Evolutionary conservation across 495 filamentous ascomycete species (phyloP).

Genomic region (Rostrohypoxylon terebratum): DNA sequence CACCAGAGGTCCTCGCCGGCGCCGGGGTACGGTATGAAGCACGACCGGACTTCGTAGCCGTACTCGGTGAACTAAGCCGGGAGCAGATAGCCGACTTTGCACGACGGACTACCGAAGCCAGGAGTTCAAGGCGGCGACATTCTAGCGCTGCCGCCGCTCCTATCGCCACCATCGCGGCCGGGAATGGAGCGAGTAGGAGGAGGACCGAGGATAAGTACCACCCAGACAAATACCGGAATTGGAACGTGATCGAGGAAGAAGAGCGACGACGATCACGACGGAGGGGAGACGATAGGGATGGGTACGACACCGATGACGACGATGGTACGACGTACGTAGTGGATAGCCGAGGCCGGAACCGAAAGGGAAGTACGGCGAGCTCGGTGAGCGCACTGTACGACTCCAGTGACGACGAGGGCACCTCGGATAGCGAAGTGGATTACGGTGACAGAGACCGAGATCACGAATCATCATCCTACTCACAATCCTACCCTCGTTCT

Average conservation of each 20-base stretch:
- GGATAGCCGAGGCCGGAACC: slow-evolving; percentile 24
- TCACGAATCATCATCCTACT: slow-evolving; percentile 30
- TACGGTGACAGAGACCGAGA: slow-evolving; percentile 21
- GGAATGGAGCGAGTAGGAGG: slow-evolving; percentile 24
- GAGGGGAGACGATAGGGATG: slow-evolving; percentile 36
- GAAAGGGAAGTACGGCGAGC: slow-evolving; percentile 39
- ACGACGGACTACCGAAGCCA: slow-evolving; percentile 65
- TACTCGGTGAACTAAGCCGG: slow-evolving; percentile 70
- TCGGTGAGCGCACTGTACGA: slow-evolving; percentile 46
- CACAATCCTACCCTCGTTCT: slow-evolving; percentile 39
- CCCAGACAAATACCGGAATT: slow-evolving; percentile 47
- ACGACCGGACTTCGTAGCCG: slow-evolving; percentile 72
- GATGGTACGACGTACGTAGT: slow-evolving; percentile 41
- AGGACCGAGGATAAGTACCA: slow-evolving; percentile 38
- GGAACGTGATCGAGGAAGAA: slow-evolving; percentile 42
- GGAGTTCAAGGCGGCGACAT: slow-evolving; percentile 53
- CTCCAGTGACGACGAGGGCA: slow-evolving; percentile 37
- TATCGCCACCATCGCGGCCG: neutral
- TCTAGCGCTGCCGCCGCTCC: slow-evolving; percentile 7
- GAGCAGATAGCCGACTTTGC: slow-evolving; percentile 72
- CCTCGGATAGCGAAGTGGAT: slow-evolving; percentile 9
- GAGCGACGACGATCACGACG: slow-evolving; percentile 12
- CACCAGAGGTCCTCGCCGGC: slow-evolving; percentile 72
- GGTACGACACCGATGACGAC: slow-evolving; percentile 38
- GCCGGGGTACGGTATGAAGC: slow-evolving; percentile 77